These are phyloP conservation scores for Rhipidocladum racemiflorum DNA, from an alignment of 176 grass and related monocot species.

Conservation along the genomic window DNA sequence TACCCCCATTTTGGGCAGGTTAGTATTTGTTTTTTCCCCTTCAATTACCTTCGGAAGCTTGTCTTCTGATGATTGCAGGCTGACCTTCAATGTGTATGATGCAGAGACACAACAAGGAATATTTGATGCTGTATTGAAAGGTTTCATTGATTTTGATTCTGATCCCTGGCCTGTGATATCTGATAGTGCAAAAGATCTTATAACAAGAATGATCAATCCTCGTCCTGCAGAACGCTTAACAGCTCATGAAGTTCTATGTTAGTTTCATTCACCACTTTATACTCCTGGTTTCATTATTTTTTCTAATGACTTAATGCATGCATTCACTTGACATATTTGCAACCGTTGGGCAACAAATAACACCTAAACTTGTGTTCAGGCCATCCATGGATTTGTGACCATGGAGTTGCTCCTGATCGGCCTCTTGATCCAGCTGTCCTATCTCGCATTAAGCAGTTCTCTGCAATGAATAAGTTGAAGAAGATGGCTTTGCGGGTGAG, in stretches of 20 bases:
- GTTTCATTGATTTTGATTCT: constrained; percentile 87
- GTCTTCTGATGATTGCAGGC: not conserved
- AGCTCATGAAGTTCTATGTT: constrained; percentile 96
- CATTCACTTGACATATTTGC: constrained; percentile 13
- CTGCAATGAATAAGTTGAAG: constrained; percentile 97
- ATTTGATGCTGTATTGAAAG: constrained; percentile 98
- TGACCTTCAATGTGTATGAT: constrained; percentile 36
- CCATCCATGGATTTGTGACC: constrained; percentile 96
- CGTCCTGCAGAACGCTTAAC: constrained; percentile 57
- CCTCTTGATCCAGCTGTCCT: constrained; percentile 90
- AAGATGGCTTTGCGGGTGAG: constrained; percentile 96
- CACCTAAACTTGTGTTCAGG: constrained; percentile 42
- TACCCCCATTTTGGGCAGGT: constrained; percentile 84
- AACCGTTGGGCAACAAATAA: constrained; percentile 35
- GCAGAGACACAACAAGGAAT: constrained; percentile 99
- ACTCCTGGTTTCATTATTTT: not conserved
- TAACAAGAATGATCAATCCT: constrained; percentile 83
- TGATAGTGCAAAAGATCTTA: constrained; percentile 93
- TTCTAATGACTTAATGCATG: not conserved
- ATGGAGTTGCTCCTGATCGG: constrained; percentile 94
- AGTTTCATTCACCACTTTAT: constrained; percentile 34
- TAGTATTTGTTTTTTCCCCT: not conserved
- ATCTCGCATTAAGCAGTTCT: constrained; percentile 97
- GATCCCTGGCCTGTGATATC: constrained; percentile 98
- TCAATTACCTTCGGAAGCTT: not conserved